A percentile compares a stretch with the other conserved stretches of the same genome.
Conservation (phyloP, 2,329 filamentous ascomycete genomes). For the Apiospora malaysiana region DNA sequence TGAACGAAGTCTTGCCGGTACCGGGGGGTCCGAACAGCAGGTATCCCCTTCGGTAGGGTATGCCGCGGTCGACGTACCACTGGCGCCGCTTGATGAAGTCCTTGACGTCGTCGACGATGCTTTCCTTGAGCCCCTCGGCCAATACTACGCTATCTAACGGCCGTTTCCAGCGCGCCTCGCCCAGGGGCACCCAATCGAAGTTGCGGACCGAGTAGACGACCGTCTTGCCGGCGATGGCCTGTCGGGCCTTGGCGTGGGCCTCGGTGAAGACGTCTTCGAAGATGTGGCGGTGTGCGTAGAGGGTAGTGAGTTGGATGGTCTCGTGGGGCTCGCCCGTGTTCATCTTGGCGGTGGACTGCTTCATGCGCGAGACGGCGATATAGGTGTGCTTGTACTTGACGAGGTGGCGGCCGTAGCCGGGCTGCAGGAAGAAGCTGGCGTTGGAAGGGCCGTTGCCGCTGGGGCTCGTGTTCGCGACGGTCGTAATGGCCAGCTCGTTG, state of each 20-base stretch:
- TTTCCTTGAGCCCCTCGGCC: conserved; percentile 87
- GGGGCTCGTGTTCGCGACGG: conserved; percentile 52
- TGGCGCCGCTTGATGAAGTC: conserved; percentile 80
- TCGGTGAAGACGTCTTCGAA: conserved; percentile 91
- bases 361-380: conserved; percentile 84
- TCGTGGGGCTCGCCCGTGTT: conserved; percentile 91
- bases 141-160: conserved; percentile 87
- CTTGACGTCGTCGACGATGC: conserved; percentile 78
- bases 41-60: conserved; percentile 90
- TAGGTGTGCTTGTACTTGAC: conserved; percentile 87
- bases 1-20: conserved; percentile 94
- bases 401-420: conserved; percentile 88
- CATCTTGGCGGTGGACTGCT: conserved; percentile 81
- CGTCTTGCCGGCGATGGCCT: conserved; percentile 89
- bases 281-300: conserved; percentile 87
- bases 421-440: conserved; percentile 86
- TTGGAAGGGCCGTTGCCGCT: conserved; percentile 71
- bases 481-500: conserved; percentile 65
- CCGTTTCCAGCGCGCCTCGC: conserved; percentile 83
- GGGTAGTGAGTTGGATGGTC: conserved; percentile 87
- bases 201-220: conserved; percentile 86
- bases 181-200: conserved; percentile 84
- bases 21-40: conserved; percentile 88
- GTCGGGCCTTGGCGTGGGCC: conserved; percentile 79
- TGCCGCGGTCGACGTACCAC: conserved; percentile 95